Percentiles rank a stretch among this genome's conserved stretches.
Conservation (phyloP, 2,329 filamentous ascomycete genomes). For the Colletotrichum sp. region DNA sequence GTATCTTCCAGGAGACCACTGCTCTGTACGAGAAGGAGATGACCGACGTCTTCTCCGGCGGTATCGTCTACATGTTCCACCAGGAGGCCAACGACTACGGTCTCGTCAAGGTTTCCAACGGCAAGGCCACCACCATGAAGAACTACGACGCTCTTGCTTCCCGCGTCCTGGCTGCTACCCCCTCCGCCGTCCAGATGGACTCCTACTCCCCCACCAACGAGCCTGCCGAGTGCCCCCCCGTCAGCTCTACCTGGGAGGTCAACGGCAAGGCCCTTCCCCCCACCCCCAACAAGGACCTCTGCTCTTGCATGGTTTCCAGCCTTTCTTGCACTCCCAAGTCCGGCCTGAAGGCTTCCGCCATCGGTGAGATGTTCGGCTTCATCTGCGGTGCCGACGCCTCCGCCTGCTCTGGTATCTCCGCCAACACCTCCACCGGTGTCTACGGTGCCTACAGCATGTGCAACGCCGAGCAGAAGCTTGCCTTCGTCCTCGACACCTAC, state of each 20-base stretch:
- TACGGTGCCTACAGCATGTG: conserved; percentile 86
- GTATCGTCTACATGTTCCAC: conserved; percentile 99
- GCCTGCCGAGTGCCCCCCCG: conserved; percentile 72
- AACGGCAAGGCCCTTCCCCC: conserved; percentile 74
- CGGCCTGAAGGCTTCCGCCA: conserved; percentile 61
- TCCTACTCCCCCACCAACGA: conserved; percentile 79
- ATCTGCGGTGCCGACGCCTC: conserved; percentile 66
- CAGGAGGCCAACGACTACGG: conserved; percentile 90
- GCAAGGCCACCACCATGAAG: conserved; percentile 67
- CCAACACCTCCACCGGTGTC: conserved; percentile 69
- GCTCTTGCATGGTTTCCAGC: conserved; percentile 82
- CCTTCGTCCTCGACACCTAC: conserved; percentile 77
- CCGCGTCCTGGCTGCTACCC: conserved; percentile 71
- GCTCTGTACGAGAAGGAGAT: conserved; percentile 83
- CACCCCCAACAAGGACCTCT: conserved; percentile 78
- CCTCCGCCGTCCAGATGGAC: conserved; percentile 68
- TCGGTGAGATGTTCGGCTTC: conserved; percentile 73
- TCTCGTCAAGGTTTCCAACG: conserved; percentile 66
- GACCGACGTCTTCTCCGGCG: conserved; percentile 88
- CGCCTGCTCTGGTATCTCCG: conserved; percentile 72
- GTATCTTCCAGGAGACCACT: conserved; percentile 84
- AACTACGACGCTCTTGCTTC: conserved; percentile 78
- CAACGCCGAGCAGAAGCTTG: conserved; percentile 71
- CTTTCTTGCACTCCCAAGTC: conserved; percentile 73
- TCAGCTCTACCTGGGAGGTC: conserved; percentile 72